Base-by-base conservation (phyloP, 1,284 basidiomycete species). In the Tilletia setariae region DNA sequence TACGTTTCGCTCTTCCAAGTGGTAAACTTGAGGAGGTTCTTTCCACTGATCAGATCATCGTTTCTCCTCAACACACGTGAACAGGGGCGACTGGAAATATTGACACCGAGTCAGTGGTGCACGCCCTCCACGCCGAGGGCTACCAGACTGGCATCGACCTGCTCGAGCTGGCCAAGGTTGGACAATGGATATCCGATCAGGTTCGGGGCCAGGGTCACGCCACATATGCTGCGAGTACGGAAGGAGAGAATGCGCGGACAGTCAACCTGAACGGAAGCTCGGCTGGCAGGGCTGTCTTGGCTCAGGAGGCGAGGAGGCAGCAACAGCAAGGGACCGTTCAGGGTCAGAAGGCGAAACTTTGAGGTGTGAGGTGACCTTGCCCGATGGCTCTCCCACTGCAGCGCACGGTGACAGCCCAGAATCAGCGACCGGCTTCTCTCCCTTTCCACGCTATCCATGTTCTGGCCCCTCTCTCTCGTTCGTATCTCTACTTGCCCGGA, bases 221-320 rank as follows among this genome's bases (percentile, higher is more conserved):
- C 7, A 9, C 25, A 9, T 59, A 28, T 15, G 25, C 8, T 59
- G 72, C 65, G 1, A 75, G 73, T 56, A 72, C 40, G 35, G 74
- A 72, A 1, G 77, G 77, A 1, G 64, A 74, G 28, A 76, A 76
- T n/a, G 43, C 77, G 1, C 46, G 47, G 25, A 23, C 53, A 30
- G 53, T 59, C 53, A 59, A 59, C 25, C 53, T 56, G 75, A 93
- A 88, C 72, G 88, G 87, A 61, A 93, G 91, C 82, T 86, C 91
- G n/a, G 92, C 89, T 0, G 92, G 91, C 0, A 86, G 86, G 70
- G 92, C 92, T n/a, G 84, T 90, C 51, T 83, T 87, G 63, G 89
- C 90, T 1, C 75, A 84, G 66, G 74, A 76, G 64, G 66, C 56
- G 32, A 68, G 73, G 25, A 72, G 72, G 47, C 77, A 79, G 68